These are phyloP conservation scores for Trametes punicea DNA, from an alignment of 768 basidiomycete species.

Conservation along the genomic window DNA sequence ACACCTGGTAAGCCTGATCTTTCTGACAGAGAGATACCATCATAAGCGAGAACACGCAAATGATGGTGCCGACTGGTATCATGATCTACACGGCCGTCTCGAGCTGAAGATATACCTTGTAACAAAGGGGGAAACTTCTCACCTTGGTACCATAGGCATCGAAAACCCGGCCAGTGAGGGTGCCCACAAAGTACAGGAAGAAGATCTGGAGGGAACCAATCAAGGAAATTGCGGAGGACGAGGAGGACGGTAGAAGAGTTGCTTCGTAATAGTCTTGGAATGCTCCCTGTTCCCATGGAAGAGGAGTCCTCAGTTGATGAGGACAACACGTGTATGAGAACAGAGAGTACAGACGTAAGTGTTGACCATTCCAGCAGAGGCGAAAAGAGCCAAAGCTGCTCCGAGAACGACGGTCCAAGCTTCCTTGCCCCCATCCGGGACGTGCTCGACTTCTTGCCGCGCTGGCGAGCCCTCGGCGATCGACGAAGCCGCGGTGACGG, in stretches of 20 bases:
- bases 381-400: constrained; percentile 20
- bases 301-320: neutral
- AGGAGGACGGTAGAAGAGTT: constrained; percentile 23
- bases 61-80: constrained; percentile 23
- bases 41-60: constrained; percentile 26
- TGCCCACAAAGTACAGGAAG: constrained; percentile 26
- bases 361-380: constrained; percentile 24
- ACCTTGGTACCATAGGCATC: constrained; percentile 29
- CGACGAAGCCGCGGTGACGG: no score
- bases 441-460: constrained; percentile 6
- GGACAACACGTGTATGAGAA: neutral
- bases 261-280: constrained; percentile 30
- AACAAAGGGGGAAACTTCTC: neutral
- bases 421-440: constrained; percentile 27
- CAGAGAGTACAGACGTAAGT: constrained; percentile 13
- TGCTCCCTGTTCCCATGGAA: constrained; percentile 22
- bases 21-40: constrained; percentile 28
- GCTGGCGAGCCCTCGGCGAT: no score
- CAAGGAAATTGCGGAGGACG: constrained; percentile 27
- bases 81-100: constrained; percentile 11
- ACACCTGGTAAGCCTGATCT: constrained; percentile 29
- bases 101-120: neutral
- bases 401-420: constrained; percentile 28
- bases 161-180: constrained; percentile 26
- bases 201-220: constrained; percentile 30